These are phyloP conservation scores for Xylaria sp. DNA, from an alignment of 495 filamentous ascomycete genomes.

Conservation along the genomic window DNA sequence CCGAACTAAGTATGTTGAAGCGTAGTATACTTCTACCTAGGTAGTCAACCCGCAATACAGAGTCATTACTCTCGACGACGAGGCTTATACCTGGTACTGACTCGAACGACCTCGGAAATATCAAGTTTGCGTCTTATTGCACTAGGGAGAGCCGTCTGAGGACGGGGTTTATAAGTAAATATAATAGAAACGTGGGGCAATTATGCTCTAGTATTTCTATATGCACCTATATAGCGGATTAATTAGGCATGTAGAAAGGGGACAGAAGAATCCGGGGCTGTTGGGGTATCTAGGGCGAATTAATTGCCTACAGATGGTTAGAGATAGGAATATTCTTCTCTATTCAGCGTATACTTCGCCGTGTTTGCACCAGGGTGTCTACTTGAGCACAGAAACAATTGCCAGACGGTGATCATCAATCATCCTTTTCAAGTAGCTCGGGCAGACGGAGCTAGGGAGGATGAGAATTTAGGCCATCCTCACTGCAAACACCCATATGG, in stretches of 20 bases:
- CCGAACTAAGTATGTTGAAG: neutral
- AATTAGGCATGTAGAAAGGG: neutral
- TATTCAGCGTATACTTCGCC: neutral
- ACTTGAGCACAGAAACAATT: neutral
- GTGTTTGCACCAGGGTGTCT: neutral
- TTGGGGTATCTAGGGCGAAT: no score
- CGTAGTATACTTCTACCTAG: no score
- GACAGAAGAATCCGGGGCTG: neutral
- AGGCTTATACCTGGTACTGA: neutral
- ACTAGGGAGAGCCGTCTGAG: neutral
- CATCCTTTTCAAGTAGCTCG: neutral
- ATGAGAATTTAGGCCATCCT: conserved; percentile 6
- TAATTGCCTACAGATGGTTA: neutral
- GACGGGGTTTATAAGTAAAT: neutral
- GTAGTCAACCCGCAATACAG: neutral
- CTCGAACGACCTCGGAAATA: neutral
- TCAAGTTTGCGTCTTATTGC: conserved; percentile 4
- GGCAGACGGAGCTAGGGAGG: neutral
- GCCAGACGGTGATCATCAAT: neutral
- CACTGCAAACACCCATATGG: neutral
- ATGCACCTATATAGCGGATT: neutral
- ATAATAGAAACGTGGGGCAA: neutral
- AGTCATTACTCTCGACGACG: neutral
- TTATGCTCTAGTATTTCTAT: neutral
- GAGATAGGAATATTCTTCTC: neutral